Base-by-base conservation (phyloP, 768 basidiomycete genomes). In the Cystobasidiopsis lactophilus region DNA sequence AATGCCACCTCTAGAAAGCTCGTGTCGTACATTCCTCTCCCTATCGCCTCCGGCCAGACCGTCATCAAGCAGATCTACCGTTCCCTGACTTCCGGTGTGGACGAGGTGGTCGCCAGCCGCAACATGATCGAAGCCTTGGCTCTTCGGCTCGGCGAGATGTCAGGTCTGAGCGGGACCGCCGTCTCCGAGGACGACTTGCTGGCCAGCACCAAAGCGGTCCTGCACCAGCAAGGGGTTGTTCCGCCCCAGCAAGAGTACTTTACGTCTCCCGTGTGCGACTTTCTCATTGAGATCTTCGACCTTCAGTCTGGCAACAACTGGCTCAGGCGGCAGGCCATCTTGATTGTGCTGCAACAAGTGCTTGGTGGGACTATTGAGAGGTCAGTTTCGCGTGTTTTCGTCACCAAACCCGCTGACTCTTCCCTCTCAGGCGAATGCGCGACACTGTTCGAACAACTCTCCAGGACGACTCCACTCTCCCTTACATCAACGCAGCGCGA, bases 61-160 rank as follows among this genome's bases (percentile, higher is more conserved):
- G 72, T 93, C 35, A 83, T 95, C 50, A 79, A 79, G 51, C 80
- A 78, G 23, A 75, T 98, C 53, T 96, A 91, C 64, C 78, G 80
- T 29, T 84, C 85, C 24, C 83, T 98, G 43, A 77, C 91, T 4
- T 83, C 85, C 57, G 88, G 86, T 64, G 79, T 96, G 61, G 93
- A 98, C 65, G 93, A 96, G 66, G 85, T 93, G 75, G 80, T 91
- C 67, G 85, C 91, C 58, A 88, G 85, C 16, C 89, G 83, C 2
- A 88, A 85, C 0, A 88, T 93, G 85, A 68, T 95, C 40, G 88
- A 95, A 64, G 80, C 89, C 41, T 82, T 91, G 74, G 84, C 91
- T 40, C 80, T 85, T 60, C 77, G 86, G 2, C 75, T 95, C 18
- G 83, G 83, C 10, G 84, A 88, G 62, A 77, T 88, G 55, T 80